Base-by-base conservation (phyloP, 2,329 filamentous ascomycete genomes). In the Aspergillaceae sp. region DNA sequence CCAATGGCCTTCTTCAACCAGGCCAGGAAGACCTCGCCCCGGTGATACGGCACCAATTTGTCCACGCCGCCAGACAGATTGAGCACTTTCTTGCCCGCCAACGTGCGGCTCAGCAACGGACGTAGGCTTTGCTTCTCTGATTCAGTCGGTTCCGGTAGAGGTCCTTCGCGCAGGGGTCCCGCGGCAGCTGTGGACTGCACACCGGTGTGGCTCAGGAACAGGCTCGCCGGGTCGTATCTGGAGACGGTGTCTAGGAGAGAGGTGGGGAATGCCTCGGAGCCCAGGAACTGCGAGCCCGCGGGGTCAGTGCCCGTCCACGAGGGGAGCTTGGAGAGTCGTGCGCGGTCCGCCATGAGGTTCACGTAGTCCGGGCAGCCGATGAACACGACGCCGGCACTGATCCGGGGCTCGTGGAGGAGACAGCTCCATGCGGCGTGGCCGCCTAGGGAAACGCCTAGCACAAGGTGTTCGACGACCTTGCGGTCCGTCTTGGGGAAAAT, bases 281-380 rank as follows among this genome's bases (percentile, higher is more conserved):
- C 87, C 0, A 94, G 60, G 58, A 97, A 94, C 0, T 75, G 67
- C 0, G 72, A 65, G 0, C 82, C 83, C 0, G 74, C 73, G 0
- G 75, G 73, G 10, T 77, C 70, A 8, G 74, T 73, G 2, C 71
- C 64, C 0, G 75, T 77, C 67, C 77, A 87, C 0, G 80, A 78
- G 9, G 74, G 53, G 7, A 85, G 71, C 57, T 83, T 87, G 0
- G 84, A 84, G 34, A 83, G 72, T 4, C 78, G 73, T 0, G 91
- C 91, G 7, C 92, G 86, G 56, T 91, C 83, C 6, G 73, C 75
- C 80, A 97, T 85, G 10, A 97, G 72, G 64, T 86, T 74, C 52
- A 83, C 79, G 58, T 87, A 95, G 66, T 98, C 91, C 1, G 90
- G 88, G 65, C 89, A 95, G 1, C 91, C 92, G 44, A 97, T 86